Evolutionary conservation across 176 grass and related monocot species (phyloP).

Genomic region (Ensete glaucum): DNA sequence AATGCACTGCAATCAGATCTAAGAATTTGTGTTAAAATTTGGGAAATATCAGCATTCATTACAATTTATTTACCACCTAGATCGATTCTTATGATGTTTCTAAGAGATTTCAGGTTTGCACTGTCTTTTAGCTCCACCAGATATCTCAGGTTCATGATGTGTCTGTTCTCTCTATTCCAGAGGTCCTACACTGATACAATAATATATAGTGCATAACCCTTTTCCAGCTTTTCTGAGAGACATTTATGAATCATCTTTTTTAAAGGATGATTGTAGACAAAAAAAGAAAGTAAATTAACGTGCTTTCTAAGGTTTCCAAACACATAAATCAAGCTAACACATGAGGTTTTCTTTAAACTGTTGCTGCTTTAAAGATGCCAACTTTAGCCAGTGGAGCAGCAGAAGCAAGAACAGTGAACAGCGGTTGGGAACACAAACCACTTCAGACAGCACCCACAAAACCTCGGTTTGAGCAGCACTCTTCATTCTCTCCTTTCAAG

Average conservation of each 20-base stretch:
- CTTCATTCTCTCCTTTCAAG: slow-evolving; percentile 76
- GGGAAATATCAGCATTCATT: no score
- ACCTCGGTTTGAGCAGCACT: slow-evolving; percentile 33
- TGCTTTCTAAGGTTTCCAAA: slow-evolving; percentile 13
- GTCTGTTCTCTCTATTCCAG: neutral
- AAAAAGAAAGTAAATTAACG: slow-evolving; percentile 6
- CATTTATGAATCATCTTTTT: slow-evolving; percentile 40
- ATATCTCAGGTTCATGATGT: no score
- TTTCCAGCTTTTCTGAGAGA: slow-evolving; percentile 57
- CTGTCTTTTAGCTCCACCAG: no score
- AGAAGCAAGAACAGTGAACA: slow-evolving; percentile 26
- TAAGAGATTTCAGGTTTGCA: no score
- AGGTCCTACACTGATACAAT: slow-evolving; percentile 11
- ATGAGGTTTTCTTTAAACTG: no score
- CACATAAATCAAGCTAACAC: neutral
- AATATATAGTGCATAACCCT: slow-evolving; percentile 23
- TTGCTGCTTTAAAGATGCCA: slow-evolving; percentile 27
- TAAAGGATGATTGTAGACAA: slow-evolving; percentile 17
- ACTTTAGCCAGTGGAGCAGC: slow-evolving; percentile 28
- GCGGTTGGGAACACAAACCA: slow-evolving; percentile 23
- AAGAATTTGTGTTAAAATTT: no score
- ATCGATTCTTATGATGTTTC: no score
- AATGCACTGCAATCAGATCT: no score
- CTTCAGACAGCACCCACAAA: slow-evolving; percentile 30
- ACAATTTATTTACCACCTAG: no score